Evolutionary conservation across 345 rosid genomes (phyloP).

Genomic region (Raphanus sativus): DNA sequence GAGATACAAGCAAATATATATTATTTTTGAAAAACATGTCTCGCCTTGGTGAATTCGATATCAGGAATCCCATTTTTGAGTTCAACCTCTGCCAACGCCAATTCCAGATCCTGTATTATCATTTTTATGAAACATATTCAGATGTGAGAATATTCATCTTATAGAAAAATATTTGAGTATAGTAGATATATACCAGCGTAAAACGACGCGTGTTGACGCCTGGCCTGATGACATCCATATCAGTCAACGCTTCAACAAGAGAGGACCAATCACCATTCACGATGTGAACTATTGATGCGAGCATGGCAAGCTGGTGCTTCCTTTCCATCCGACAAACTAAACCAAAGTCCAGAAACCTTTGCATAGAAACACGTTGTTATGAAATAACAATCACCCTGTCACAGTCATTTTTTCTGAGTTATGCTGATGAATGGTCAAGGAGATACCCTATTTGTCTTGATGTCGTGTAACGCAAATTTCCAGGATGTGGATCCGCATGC

Average conservation of each 20-base stretch:
- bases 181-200: slow-evolving; percentile 57
- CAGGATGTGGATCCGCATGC: slow-evolving; percentile 99
- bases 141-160: background rate
- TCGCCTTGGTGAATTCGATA: slow-evolving; percentile 92
- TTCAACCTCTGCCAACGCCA: slow-evolving; percentile 78
- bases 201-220: slow-evolving; percentile 68
- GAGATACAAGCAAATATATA: background rate
- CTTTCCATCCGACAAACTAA: slow-evolving; percentile 91
- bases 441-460: slow-evolving; percentile 85
- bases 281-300: slow-evolving; percentile 86
- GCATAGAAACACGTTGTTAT: slow-evolving; percentile 23
- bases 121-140: slow-evolving; percentile 20
- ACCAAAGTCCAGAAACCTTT: slow-evolving; percentile 88
- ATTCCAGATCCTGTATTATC: slow-evolving; percentile 76
- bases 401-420: slow-evolving; percentile 8
- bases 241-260: slow-evolving; percentile 72
- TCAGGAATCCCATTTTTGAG: slow-evolving; percentile 81
- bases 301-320: slow-evolving; percentile 92
- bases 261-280: slow-evolving; percentile 90
- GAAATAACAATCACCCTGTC: slow-evolving; percentile 17
- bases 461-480: slow-evolving; percentile 80
- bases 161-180: background rate
- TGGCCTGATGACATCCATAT: slow-evolving; percentile 90
- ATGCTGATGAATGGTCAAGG: slow-evolving; percentile 13
- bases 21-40: slow-evolving; percentile 26